A percentile compares a stretch with the other conserved stretches of the same genome.
phyloP scores from a whole-genome alignment of 1,284 basidiomycete species.

The Cystobasidiaceae sp. region DNA sequence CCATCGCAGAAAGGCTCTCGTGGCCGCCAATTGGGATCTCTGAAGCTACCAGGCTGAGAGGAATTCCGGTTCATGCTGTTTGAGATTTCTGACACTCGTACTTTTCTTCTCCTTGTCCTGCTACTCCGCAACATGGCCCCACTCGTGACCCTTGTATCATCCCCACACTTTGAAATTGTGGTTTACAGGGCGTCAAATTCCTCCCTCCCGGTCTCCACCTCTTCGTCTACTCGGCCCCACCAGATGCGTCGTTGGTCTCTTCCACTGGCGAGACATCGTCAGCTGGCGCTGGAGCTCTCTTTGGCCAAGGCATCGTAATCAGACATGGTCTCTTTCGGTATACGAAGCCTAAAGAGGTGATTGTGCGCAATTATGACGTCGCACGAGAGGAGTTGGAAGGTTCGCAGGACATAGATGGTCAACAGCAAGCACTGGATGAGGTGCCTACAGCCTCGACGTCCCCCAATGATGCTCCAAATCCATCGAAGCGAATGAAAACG shows the following conservation, averaged over 20 bases:
- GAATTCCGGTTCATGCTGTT: no score
- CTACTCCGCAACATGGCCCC: neutral
- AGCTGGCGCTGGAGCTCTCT: neutral
- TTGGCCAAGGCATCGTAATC: constrained; percentile 29
- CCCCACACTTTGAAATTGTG: no score
- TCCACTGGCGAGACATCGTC: neutral
- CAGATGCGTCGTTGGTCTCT: neutral
- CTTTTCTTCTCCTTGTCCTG: neutral
- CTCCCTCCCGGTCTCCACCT: constrained; percentile 40
- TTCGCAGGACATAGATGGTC: neutral
- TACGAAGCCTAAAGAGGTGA: constrained; percentile 18
- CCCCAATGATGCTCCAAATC: neutral
- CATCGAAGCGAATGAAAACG: neutral
- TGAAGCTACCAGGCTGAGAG: no score
- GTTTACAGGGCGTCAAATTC: constrained; percentile 39
- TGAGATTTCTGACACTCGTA: no score
- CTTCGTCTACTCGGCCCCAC: constrained; percentile 38
- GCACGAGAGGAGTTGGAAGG: neutral
- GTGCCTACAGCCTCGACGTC: neutral
- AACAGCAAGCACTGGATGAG: neutral
- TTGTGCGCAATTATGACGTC: constrained; percentile 11
- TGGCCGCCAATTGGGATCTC: no score
- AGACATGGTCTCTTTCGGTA: constrained; percentile 35
- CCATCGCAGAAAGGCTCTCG: no score
- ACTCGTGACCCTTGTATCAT: neutral